Percentiles rank a stretch among this genome's conserved stretches.
phyloP scores from a whole-genome alignment of 225 moss, liverwort and hornwort genomes.

The Climacium dendroides region DNA sequence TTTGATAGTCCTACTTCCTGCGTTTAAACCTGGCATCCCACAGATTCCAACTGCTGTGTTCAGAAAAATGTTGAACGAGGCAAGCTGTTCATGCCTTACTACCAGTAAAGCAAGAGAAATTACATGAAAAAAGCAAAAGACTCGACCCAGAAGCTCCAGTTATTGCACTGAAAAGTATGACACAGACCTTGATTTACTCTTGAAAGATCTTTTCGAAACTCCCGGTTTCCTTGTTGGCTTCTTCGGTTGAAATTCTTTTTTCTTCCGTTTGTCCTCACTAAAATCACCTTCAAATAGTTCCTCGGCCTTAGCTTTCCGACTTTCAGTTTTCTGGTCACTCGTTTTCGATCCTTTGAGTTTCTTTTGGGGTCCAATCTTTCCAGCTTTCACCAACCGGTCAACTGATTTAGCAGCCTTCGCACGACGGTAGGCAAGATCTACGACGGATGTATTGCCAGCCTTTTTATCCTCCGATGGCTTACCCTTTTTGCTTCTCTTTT shows the following conservation, averaged over 20 bases:
- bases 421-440: conserved; percentile 72
- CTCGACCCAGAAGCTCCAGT: not conserved
- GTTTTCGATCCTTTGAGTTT: conserved; percentile 47
- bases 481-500: conserved; percentile 24
- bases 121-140: not conserved
- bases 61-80: not conserved
- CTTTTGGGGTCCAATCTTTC: conserved; percentile 61
- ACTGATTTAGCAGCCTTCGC: conserved; percentile 84
- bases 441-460: conserved; percentile 31
- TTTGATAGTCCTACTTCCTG: conserved; percentile 15
- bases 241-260: conserved; percentile 25
- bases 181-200: conserved; percentile 88
- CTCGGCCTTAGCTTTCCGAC: conserved; percentile 69
- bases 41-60: not conserved
- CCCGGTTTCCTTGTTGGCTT: conserved; percentile 60
- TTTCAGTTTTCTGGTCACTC: conserved; percentile 26
- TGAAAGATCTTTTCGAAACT: conserved; percentile 77
- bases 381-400: conserved; percentile 63
- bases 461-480: conserved; percentile 20
- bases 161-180: not conserved
- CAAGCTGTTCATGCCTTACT: not conserved
- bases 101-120: not conserved
- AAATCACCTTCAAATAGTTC: conserved; percentile 77
- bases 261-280: conserved; percentile 51
- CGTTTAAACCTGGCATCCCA: conserved; percentile 43